Evolutionary conservation across 2,329 filamentous ascomycete species (phyloP).

Genomic region (Pyrenochaeta sp.): DNA sequence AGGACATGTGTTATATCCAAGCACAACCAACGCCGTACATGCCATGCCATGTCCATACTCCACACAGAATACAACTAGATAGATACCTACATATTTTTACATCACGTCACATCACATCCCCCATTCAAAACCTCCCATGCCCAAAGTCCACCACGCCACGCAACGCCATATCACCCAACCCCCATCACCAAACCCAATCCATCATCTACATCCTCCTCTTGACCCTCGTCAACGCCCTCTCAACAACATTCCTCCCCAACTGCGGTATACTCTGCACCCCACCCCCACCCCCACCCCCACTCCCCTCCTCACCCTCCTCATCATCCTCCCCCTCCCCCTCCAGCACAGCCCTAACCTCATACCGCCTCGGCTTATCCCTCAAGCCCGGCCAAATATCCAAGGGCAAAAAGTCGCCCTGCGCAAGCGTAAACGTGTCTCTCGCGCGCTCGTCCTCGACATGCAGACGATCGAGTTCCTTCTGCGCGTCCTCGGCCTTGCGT

Average conservation of each 20-base stretch:
- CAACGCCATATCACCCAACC: too few species aligned
- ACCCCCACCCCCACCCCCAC: constrained; percentile 16
- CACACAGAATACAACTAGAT: too few species aligned
- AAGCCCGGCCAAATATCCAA: constrained; percentile 82
- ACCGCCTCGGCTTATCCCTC: constrained; percentile 43
- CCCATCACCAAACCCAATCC: too few species aligned
- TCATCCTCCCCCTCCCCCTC: constrained; percentile 23
- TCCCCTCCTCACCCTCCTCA: constrained; percentile 17
- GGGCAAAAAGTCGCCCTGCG: constrained; percentile 86
- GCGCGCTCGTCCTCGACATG: constrained; percentile 74
- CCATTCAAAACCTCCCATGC: too few species aligned
- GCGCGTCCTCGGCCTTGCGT: constrained; percentile 77
- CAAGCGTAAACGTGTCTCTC: constrained; percentile 78
- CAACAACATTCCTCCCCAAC: constrained; percentile 43
- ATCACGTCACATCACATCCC: too few species aligned
- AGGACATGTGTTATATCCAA: too few species aligned
- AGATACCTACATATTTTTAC: too few species aligned
- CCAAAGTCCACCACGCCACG: too few species aligned
- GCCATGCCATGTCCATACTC: too few species aligned
- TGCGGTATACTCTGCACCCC: constrained; percentile 43
- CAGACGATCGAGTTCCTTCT: constrained; percentile 76
- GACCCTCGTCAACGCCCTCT: constrained; percentile 44
- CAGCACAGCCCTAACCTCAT: constrained; percentile 39
- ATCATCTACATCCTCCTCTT: constrained; percentile 49
- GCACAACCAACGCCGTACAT: too few species aligned